A percentile compares a stretch with the other conserved stretches of the same genome.
Evolutionary conservation across 768 basidiomycete genomes (phyloP).

Genomic region (Neoboletus brunneissimus): DNA sequence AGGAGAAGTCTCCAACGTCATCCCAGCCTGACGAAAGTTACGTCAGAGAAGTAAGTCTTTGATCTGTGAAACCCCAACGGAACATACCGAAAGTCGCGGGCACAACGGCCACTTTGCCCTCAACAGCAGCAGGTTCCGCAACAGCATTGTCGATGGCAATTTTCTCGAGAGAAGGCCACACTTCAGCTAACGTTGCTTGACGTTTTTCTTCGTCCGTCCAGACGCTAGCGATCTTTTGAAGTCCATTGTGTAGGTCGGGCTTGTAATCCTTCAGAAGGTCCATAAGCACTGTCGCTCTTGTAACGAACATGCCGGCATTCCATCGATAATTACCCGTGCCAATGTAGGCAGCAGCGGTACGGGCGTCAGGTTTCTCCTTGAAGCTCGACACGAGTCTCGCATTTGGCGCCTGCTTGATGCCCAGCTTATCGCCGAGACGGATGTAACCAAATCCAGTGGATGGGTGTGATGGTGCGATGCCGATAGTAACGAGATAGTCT

Average conservation of each 20-base stretch:
- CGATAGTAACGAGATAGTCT: constrained; percentile 83
- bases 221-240: constrained; percentile 61
- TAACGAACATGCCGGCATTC: constrained; percentile 94
- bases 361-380: constrained; percentile 89
- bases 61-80: background rate
- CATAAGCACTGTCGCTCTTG: constrained; percentile 73
- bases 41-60: constrained; percentile 15
- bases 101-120: constrained; percentile 81
- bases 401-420: constrained; percentile 70
- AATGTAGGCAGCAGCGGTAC: constrained; percentile 84
- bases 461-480: constrained; percentile 86
- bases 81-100: constrained; percentile 83
- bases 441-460: constrained; percentile 90
- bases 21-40: constrained; percentile 69
- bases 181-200: constrained; percentile 53
- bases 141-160: constrained; percentile 88
- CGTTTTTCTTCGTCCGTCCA: constrained; percentile 65
- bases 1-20: constrained; percentile 89
- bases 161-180: constrained; percentile 80
- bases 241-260: constrained; percentile 65
- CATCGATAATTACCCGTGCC: constrained; percentile 85
- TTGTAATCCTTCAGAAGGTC: constrained; percentile 71
- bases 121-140: constrained; percentile 78
- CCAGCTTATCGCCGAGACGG: constrained; percentile 72
- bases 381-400: constrained; percentile 81